These are phyloP conservation scores for Penicillium manginii DNA, from an alignment of 495 filamentous ascomycete genomes.

Conservation along the genomic window DNA sequence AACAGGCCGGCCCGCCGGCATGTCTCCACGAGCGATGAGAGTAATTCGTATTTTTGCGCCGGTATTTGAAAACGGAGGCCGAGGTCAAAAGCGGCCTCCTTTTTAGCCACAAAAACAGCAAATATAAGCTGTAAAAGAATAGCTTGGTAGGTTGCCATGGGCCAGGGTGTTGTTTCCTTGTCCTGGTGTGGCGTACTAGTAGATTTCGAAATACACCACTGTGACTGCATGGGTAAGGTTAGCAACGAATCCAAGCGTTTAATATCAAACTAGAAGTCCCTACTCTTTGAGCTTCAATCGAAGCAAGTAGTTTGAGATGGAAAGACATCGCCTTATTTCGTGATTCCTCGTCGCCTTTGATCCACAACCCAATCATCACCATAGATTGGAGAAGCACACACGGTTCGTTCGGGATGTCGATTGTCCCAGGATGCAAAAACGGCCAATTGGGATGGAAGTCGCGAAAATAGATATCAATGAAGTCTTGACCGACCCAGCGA, in stretches of 20 bases:
- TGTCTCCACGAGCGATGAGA: neutral
- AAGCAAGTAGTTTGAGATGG: constrained; percentile 17
- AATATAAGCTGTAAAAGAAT: constrained; percentile 27
- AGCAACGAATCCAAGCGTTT: neutral
- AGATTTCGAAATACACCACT: neutral
- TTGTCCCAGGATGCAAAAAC: constrained; percentile 26
- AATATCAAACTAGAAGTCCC: neutral
- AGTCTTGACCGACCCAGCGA: constrained; percentile 10
- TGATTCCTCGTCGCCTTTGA: constrained; percentile 11
- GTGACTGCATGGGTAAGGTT: neutral
- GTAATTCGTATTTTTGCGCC: neutral
- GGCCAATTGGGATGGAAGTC: constrained; percentile 25
- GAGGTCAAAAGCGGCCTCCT: constrained; percentile 5
- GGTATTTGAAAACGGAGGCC: neutral
- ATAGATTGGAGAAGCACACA: constrained; percentile 28
- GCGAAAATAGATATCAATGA: constrained; percentile 23
- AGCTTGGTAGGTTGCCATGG: constrained; percentile 26
- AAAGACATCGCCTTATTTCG: constrained; percentile 16
- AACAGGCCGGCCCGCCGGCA: neutral
- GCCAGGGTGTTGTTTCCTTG: constrained; percentile 15
- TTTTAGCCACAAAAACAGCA: constrained; percentile 16
- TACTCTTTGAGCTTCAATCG: constrained; percentile 25
- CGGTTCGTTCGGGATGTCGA: constrained; percentile 17
- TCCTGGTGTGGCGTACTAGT: neutral
- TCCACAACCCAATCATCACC: constrained; percentile 27